Conservation (phyloP, 257 asterid species). For the Craterostigma plantagineum region DNA sequence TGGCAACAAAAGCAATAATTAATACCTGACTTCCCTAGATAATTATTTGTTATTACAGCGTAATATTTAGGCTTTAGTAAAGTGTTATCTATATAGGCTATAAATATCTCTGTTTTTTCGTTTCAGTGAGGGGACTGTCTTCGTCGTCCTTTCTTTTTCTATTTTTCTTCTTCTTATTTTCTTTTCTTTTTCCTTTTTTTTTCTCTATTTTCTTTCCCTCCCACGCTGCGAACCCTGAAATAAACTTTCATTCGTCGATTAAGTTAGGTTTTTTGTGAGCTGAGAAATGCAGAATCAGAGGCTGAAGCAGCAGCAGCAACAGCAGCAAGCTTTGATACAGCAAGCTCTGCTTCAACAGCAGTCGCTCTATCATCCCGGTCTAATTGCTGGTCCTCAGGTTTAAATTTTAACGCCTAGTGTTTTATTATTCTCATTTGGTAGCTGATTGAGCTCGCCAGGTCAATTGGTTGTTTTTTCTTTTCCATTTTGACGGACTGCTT, state of each 20-base stretch:
- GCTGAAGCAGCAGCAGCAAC: conserved; percentile 74
- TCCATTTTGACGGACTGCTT: neutral
- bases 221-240: conserved; percentile 17
- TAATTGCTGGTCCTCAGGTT: conserved; percentile 94
- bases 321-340: conserved; percentile 86
- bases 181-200: neutral
- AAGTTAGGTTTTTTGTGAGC: conserved; percentile 1
- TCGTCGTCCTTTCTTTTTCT: conserved; percentile 7
- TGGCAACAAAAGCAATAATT: too few species aligned
- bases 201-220: too few species aligned
- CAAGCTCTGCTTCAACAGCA: conserved; percentile 95
- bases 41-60: too few species aligned
- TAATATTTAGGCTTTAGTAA: too few species aligned
- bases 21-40: too few species aligned
- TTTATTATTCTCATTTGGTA: neutral
- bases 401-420: too few species aligned
- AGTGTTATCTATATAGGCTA: too few species aligned
- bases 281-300: conserved; percentile 70
- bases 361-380: conserved; percentile 83
- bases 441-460: neutral
- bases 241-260: conserved; percentile 13
- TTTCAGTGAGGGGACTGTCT: neutral
- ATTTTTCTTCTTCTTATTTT: neutral
- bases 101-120: too few species aligned
- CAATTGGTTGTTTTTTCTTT: conserved; percentile 2